phyloP scores from a whole-genome alignment of 495 filamentous ascomycete species.

The Hypoxylon fragiforme region DNA sequence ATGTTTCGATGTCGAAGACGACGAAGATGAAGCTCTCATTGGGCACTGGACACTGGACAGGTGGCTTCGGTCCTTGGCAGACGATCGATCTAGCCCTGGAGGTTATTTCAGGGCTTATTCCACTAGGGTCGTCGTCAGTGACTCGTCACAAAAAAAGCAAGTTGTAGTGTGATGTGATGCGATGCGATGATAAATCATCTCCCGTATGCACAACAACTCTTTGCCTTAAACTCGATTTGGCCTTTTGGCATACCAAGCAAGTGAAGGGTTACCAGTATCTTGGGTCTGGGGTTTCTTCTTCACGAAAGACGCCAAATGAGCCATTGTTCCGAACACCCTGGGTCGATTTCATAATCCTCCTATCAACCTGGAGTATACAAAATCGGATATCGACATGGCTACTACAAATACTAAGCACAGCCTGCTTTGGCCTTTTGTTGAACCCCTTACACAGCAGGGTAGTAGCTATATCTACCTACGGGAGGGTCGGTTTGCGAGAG shows the following conservation, averaged over 20 bases:
- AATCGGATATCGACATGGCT: too few species aligned
- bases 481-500: constrained; percentile 3
- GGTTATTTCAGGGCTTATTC: constrained; percentile 15
- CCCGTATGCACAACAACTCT: neutral
- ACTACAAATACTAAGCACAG: neutral
- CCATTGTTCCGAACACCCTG: neutral
- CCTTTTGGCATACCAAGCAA: neutral
- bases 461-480: too few species aligned
- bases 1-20: constrained; percentile 10
- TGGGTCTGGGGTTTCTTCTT: constrained; percentile 14
- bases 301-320: neutral
- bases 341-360: constrained; percentile 3
- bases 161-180: constrained; percentile 2
- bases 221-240: constrained; percentile 6
- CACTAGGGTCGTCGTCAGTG: constrained; percentile 14
- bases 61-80: constrained; percentile 13
- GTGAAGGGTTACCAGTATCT: constrained; percentile 19
- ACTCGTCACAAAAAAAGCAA: constrained; percentile 9
- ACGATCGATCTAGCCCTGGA: constrained; percentile 17
- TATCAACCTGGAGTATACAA: too few species aligned
- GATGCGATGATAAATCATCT: constrained; percentile 14
- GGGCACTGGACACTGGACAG: neutral
- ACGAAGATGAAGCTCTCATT: constrained; percentile 4
- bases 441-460: too few species aligned
- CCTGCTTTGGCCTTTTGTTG: neutral